These are phyloP conservation scores for Geotrichum australiense DNA, from an alignment of 1,139 yeast genomes.

Conservation along the genomic window DNA sequence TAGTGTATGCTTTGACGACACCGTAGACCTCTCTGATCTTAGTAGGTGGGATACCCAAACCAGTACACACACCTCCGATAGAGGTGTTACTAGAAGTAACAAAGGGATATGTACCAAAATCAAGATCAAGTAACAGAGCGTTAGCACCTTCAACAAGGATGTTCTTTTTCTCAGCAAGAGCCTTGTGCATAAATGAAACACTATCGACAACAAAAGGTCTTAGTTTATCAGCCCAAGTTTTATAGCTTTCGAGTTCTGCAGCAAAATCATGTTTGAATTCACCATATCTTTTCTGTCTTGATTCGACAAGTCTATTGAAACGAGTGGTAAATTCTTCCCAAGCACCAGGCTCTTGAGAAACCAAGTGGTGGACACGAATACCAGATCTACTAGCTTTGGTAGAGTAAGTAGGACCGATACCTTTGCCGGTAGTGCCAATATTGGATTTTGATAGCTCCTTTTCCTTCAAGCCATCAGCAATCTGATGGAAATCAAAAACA, in stretches of 20 bases:
- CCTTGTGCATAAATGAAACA: slow-evolving; percentile 80
- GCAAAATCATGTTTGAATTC: slow-evolving; percentile 83
- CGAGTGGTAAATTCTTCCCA: slow-evolving; percentile 86
- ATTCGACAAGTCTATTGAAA: slow-evolving; percentile 67
- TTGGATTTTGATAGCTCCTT: slow-evolving; percentile 79
- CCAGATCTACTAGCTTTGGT: slow-evolving; percentile 98
- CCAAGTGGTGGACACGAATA: slow-evolving; percentile 91
- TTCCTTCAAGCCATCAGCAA: slow-evolving; percentile 92
- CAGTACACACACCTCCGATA: slow-evolving; percentile 97
- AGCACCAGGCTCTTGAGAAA: slow-evolving; percentile 79
- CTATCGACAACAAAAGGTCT: slow-evolving; percentile 94
- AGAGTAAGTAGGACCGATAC: slow-evolving; percentile 97
- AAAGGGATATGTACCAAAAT: slow-evolving; percentile 96
- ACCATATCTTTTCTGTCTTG: slow-evolving; percentile 87
- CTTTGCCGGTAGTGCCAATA: slow-evolving; percentile 98
- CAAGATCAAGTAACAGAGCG: slow-evolving; percentile 95
- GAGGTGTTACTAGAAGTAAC: slow-evolving; percentile 95
- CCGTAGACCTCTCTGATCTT: slow-evolving; percentile 78
- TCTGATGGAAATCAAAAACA: slow-evolving; percentile 96
- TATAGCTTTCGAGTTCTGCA: slow-evolving; percentile 71
- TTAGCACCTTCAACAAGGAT: slow-evolving; percentile 97
- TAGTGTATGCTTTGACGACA: slow-evolving; percentile 96
- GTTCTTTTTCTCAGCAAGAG: slow-evolving; percentile 69
- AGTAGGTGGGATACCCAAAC: slow-evolving; percentile 90
- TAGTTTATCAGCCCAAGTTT: slow-evolving; percentile 61